Evolutionary conservation across 768 basidiomycete genomes (phyloP).

Genomic region (Boletus reticuloceps): DNA sequence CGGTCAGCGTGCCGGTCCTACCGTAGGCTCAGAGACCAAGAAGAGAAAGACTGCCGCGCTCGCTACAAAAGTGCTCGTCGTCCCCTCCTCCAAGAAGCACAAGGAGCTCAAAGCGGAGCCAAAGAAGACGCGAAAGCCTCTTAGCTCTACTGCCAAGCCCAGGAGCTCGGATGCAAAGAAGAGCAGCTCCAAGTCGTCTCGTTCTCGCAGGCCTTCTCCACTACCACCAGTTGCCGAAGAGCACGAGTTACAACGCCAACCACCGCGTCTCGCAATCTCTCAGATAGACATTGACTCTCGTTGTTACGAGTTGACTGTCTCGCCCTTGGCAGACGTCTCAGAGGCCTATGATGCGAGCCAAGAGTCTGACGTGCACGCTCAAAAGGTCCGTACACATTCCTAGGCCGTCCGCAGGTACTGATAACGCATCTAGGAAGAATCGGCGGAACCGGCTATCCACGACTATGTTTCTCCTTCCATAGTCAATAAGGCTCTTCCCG

Average conservation of each 20-base stretch:
- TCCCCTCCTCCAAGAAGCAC: conserved; percentile 40
- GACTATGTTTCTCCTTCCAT: conserved; percentile 45
- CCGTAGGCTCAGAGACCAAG: conserved; percentile 41
- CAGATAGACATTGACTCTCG: conserved; percentile 66
- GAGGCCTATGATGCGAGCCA: conserved; percentile 58
- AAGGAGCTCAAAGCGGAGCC: conserved; percentile 43
- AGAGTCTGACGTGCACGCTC: conserved; percentile 40
- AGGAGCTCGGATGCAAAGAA: conserved; percentile 39
- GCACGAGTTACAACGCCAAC: conserved; percentile 32
- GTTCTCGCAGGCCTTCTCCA: conserved; percentile 50
- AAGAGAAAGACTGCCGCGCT: conserved; percentile 66
- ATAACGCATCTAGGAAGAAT: conserved; percentile 42
- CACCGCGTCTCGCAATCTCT: conserved; percentile 29
- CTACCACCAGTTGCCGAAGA: conserved; percentile 62
- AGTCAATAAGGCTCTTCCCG: conserved; percentile 24
- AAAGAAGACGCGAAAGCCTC: conserved; percentile 61
- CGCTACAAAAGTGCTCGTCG: conserved; percentile 46
- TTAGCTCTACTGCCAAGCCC: conserved; percentile 19
- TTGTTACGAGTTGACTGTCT: conserved; percentile 78
- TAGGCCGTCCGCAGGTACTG: neutral
- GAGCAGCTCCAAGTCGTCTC: conserved; percentile 30
- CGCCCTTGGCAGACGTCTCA: conserved; percentile 74
- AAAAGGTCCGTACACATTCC: conserved; percentile 43
- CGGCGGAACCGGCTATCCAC: conserved; percentile 54
- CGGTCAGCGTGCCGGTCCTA: conserved; percentile 53